Conservation (phyloP, 139 green algal species). For the Chlamydomonas sphaeroides region DNA sequence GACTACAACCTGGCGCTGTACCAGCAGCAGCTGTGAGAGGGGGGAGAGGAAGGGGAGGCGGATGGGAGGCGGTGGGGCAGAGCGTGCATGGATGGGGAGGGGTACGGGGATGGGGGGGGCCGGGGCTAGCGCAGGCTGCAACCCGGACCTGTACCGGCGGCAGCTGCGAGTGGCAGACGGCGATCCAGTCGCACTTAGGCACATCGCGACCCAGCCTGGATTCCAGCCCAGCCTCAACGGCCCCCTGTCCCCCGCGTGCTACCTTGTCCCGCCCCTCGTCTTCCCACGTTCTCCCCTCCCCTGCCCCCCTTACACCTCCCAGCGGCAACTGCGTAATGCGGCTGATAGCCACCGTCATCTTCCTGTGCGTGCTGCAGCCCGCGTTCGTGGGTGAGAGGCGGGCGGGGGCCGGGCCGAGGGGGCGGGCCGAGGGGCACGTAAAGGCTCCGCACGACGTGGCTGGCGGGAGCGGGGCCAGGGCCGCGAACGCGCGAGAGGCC, state of each 20-base stretch:
- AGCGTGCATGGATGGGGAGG: too few species aligned
- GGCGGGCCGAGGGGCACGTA: too few species aligned
- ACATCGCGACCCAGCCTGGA: too few species aligned
- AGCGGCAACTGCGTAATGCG: conserved; percentile 37
- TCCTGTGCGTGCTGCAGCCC: conserved; percentile 73
- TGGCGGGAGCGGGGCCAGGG: too few species aligned
- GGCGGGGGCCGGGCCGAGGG: conserved; percentile 16
- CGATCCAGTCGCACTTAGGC: too few species aligned
- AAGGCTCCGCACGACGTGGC: too few species aligned
- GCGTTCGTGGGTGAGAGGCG: conserved; percentile 45
- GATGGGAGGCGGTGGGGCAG: not conserved
- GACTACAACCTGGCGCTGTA: conserved; percentile 42
- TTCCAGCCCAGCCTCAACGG: not conserved
- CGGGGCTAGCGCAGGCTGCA: too few species aligned
- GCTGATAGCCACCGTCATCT: conserved; percentile 39
- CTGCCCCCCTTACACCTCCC: not conserved
- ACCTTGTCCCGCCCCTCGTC: not conserved
- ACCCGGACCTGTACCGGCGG: too few species aligned
- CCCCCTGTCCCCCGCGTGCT: not conserved
- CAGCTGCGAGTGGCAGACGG: too few species aligned
- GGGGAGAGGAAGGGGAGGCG: not conserved
- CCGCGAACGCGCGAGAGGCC: too few species aligned
- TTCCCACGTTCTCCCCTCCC: not conserved
- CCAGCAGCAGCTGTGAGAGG: conserved; percentile 23
- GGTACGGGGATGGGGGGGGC: too few species aligned